Base-by-base conservation (phyloP, 441 rosid genomes). In the Lepidium campestre region DNA sequence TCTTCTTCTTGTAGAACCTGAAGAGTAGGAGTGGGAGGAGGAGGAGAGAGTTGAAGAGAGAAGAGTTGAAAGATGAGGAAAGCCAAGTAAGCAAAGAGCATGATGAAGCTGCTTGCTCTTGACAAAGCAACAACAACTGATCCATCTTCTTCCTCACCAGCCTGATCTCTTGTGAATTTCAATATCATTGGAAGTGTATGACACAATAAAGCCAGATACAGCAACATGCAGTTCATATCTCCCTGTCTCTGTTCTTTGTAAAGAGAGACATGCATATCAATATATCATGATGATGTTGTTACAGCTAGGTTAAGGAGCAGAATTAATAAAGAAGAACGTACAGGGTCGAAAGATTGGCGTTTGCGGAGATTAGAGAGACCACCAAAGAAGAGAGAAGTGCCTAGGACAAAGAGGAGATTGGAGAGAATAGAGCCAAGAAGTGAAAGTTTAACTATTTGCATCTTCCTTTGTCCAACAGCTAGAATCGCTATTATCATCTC, bases 401-500 rank as follows among this genome's bases (percentile, higher is more conserved):
- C 99, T 42, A 93, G 86, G 61, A 93, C 99, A 36, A 93, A 68
- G 17, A 93, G 93, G 20, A 93, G 82, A 72, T 91, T 93, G 42
- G 99, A 93, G 18, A 93, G 85, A 11, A 93, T 67, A 15, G 99
- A 93, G 36, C 99, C 99, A 69, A 93, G 60, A 9, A 93, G 92
- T 13, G 97, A 91, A 50, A 84, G 89, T 67, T 93, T 93, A 65
- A 93, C 90, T 55, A 93, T 83, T 0, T 76, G 87, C 68, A 90
- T 79, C 65, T 93, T 90, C 36, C 55, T 65, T 46, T 87, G 78
- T 73, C 67, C 58, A 4, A 93, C 82, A 45, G 98, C 98, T 17
- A 93, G 80, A 31, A 88, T 75, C 39, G 97, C 97, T 64, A 93
- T 90, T 62, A 93, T 93, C 62, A 93, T 76, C 78, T 93, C 98